phyloP scores from a whole-genome alignment of 2,329 filamentous ascomycete species.

The Trichoderma asperellum region DNA sequence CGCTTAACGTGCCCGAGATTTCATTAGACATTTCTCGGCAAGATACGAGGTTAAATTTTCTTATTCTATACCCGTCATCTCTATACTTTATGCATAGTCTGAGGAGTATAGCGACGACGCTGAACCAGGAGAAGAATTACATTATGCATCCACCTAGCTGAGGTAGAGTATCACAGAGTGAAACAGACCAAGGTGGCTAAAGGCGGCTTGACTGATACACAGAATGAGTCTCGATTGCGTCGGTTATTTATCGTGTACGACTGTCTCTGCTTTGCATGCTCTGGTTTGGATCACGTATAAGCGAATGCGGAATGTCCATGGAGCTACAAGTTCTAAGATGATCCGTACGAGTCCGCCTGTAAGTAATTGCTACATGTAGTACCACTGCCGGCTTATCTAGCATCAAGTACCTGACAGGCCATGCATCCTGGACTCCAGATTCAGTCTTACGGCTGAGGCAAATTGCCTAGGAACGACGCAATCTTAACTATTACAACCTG shows the following conservation, averaged over 20 bases:
- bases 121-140: not conserved
- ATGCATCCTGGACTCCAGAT: not conserved
- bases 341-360: not conserved
- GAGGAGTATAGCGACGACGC: not conserved
- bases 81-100: too few species aligned
- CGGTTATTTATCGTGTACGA: not conserved
- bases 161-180: not conserved
- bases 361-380: not conserved
- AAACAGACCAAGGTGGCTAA: not conserved
- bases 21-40: not conserved
- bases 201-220: constrained; percentile 4
- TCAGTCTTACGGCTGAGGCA: not conserved
- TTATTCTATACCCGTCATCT: not conserved
- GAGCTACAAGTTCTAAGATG: not conserved
- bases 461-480: not conserved
- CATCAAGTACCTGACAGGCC: not conserved
- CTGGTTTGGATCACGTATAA: not conserved
- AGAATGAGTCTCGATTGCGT: not conserved
- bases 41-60: not conserved
- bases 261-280: not conserved
- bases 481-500: not conserved
- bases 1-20: not conserved
- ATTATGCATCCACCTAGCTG: not conserved
- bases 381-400: not conserved
- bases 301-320: not conserved